Evolutionary conservation across 495 filamentous ascomycete species (phyloP), one percentile per base, ranked within the genome.

Genomic region (Ramalina peruviana): DNA sequence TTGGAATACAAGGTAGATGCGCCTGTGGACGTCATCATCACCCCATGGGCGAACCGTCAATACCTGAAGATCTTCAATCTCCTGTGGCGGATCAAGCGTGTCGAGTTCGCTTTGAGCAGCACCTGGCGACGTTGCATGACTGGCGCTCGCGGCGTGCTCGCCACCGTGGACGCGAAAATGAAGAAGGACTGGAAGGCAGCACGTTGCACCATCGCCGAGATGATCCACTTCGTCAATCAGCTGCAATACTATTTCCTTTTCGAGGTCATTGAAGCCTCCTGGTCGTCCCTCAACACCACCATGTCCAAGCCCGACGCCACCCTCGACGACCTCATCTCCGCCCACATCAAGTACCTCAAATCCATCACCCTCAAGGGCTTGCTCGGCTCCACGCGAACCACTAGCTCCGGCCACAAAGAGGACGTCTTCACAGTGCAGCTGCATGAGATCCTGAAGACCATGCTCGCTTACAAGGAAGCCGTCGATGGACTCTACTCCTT

Each of bases 51-150:
- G 36, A 90, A 85, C 48, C 86, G 86, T 3, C 89, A 97, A 61
- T 99, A 99, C 63, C 81, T 99, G 53, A 96, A 96, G 59, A 85
- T 97, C 25, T 99, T 99, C 79, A 99, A 99, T 63, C 95, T 99
- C 65, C 79, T 99, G 4, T 99, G 93, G 93, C 85, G 93, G 48
- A 81, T 97, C 57, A 99, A 99, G 65, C 82, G 93, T 41, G 90
- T 99, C 44, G 93, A 97, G 61, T 99, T 97, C 62, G 87, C 85
- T 0, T 75, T 99, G 0, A 75, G 78, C 17, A 87, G 83, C 37
- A 88, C 86, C 38, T 99, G 93, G 93, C 80, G 88, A 45, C 87
- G 89, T 52, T 93, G 83, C 67, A 97, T 95, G 83, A 97, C 93
- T 1, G 93, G 93, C 49, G 81, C 92, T 19, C 72, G 93, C 50